phyloP scores from a whole-genome alignment of 2,329 filamentous ascomycete species.

The Penicillium brasilianum region DNA sequence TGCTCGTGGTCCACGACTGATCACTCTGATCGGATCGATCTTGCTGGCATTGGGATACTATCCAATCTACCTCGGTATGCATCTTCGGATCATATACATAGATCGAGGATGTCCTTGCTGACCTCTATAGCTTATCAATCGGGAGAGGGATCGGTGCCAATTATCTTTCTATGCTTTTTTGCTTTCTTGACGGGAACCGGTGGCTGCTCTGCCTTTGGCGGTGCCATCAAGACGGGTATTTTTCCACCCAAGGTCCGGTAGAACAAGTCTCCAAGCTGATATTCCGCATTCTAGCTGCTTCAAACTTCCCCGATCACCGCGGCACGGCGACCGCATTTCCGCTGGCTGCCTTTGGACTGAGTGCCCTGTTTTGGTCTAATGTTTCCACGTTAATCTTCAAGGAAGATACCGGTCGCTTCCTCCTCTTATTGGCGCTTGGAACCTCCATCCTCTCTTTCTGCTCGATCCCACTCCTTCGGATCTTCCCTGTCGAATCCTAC shows the following conservation, averaged over 20 bases:
- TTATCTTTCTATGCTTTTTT: constrained; percentile 74
- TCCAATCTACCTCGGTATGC: constrained; percentile 69
- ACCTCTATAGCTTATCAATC: constrained; percentile 68
- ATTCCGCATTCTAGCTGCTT: constrained; percentile 63
- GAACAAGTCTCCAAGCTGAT: constrained; percentile 15
- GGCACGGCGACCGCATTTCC: constrained; percentile 95
- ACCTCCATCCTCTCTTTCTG: constrained; percentile 76
- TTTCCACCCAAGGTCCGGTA: background rate
- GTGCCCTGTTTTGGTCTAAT: constrained; percentile 93
- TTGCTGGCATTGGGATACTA: constrained; percentile 81
- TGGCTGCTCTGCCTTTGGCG: constrained; percentile 88
- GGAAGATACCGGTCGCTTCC: constrained; percentile 79
- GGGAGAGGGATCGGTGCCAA: constrained; percentile 63
- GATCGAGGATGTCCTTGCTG: background rate
- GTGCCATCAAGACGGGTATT: constrained; percentile 75
- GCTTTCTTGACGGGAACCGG: constrained; percentile 86
- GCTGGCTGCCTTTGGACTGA: constrained; percentile 88
- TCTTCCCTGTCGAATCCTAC: constrained; percentile 62
- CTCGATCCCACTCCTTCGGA: constrained; percentile 83
- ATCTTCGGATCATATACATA: background rate
- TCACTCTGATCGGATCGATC: constrained; percentile 75
- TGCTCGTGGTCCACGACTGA: constrained; percentile 75
- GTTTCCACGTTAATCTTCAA: constrained; percentile 78
- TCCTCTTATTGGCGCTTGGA: constrained; percentile 78
- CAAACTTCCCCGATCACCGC: constrained; percentile 89